Base-by-base conservation (phyloP, 2,329 filamentous ascomycete species). In the Phaeophleospora eucalypticola region DNA sequence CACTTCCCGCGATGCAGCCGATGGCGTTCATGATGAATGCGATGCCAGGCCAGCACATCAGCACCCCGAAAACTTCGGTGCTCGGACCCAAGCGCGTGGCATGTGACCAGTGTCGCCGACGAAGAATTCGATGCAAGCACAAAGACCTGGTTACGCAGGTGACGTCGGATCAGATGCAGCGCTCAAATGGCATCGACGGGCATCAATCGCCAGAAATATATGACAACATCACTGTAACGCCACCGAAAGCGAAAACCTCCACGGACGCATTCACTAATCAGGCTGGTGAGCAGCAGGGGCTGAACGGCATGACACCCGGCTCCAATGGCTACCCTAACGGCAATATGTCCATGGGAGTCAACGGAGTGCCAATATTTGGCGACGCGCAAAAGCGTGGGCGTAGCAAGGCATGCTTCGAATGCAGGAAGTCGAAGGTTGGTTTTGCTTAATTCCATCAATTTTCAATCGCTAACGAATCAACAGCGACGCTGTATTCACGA, bases 401-500 rank as follows among this genome's bases (percentile, higher is more conserved):
- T 57, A 82, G 75, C 58, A 83, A 83, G 64, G 81, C 81, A 36
- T 84, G 81, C 61, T 74, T 80, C 48, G 80, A 83, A 57, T 84
- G 81, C 65, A 76, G 81, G 37, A 83, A 82, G 63, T 83, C 80
- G 72, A 84, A 84, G 73, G 81, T 82, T 15, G 20, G 29, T 35
- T 8, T 14, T 9, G 14, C n/a, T 8, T 7, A 6, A n/a, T 4
- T 33, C 2, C 4, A 14, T 37, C 17, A 14, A 18, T 19, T 19
- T 10, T 4, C n/a, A 32, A 32, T 14, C 39, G 33, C 20, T 41
- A 39, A 41, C 1, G 15, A 15, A 2, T 9, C 19, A 27, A 7
- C 33, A 84, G 80, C 79, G 81, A 48, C 79, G 81, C 58, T 84
- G 81, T 59, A 81, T 84, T 40, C 81, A 84, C 58, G 81, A 84